Percentiles rank a stretch among this genome's conserved stretches.
Conservation (phyloP, 306 rosid genomes). For the Trichosanthes truncata region DNA sequence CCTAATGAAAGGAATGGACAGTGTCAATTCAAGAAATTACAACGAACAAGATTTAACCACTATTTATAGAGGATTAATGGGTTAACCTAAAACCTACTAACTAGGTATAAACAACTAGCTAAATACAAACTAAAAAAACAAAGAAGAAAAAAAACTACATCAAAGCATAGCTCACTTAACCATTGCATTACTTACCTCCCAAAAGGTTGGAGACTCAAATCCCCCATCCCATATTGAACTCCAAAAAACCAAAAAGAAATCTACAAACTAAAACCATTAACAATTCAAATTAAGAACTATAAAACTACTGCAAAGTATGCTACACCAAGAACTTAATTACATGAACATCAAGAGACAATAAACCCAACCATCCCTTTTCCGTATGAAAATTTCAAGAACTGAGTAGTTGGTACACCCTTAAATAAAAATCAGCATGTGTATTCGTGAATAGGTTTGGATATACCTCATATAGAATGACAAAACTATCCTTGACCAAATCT, state of each 20-base stretch:
- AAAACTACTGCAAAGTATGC: neutral
- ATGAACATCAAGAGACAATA: neutral
- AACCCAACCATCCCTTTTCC: neutral
- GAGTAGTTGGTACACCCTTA: neutral
- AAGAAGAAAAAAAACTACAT: neutral
- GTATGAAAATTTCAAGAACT: neutral
- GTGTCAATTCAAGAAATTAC: too few relatives aligned
- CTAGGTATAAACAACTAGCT: neutral
- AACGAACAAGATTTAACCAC: neutral
- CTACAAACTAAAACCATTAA: neutral
- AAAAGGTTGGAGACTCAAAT: neutral
- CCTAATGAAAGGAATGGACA: too few relatives aligned
- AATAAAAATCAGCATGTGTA: neutral
- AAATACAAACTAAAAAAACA: neutral
- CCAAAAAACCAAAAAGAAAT: neutral
- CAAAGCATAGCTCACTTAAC: neutral
- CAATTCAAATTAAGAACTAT: neutral
- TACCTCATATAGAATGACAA: constrained; percentile 86
- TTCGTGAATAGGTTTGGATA: neutral
- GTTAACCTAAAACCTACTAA: neutral
- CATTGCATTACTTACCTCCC: neutral
- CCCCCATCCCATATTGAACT: neutral
- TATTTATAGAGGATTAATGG: neutral
- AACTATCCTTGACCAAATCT: constrained; percentile 77
- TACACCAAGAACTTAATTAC: neutral